Base-by-base conservation (phyloP, 768 basidiomycete genomes). In the Panaeolus cyanescens region DNA sequence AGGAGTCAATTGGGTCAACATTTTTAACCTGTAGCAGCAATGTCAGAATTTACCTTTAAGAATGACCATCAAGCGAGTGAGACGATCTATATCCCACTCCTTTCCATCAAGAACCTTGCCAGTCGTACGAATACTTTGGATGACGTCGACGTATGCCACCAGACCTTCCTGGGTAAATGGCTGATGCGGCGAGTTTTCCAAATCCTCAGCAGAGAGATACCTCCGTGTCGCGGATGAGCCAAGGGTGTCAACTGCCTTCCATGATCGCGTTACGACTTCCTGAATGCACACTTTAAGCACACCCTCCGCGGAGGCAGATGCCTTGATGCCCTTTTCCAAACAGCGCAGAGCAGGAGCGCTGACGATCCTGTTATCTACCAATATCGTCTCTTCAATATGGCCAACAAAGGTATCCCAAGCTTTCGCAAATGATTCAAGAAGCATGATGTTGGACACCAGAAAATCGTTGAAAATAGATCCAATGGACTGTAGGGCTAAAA, bases 161-260 rank as follows among this genome's bases (percentile, higher is more conserved):
- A 99, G 79, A 67, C 90, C 92, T 67, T 96, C 94, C 69, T 98
- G 96, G 0, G 89, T 92, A 70, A 91, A 90, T 0, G 89, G 80
- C 56, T 74, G 69, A 37, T 75, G 70, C 13, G 64, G 71, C 13
- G 63, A 66, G 25, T 53, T 62, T 33, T 74, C 64, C 62, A 61
- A 32, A 39, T 69, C 68, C 7, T 62, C 66, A 28, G 62, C 56
- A 1, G 70, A 67, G 22, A 40, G 63, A 5, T 68, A 68, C 55
- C 68, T 65, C 37, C 64, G 65, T 17, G 66, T 65, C 17, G 71
- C 64, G 5, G 82, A 79, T 15, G 77, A 73, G 1, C 92, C 93
- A 59, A 96, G 81, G 22, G 79, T 77, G 61, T 89, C 83, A 62
- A 92, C 88, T 4, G 85, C 83, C 12, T 71, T 65, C 95, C 96